These are phyloP conservation scores for Penicillium janthinellum DNA, from an alignment of 2,329 filamentous ascomycete genomes.

Conservation along the genomic window DNA sequence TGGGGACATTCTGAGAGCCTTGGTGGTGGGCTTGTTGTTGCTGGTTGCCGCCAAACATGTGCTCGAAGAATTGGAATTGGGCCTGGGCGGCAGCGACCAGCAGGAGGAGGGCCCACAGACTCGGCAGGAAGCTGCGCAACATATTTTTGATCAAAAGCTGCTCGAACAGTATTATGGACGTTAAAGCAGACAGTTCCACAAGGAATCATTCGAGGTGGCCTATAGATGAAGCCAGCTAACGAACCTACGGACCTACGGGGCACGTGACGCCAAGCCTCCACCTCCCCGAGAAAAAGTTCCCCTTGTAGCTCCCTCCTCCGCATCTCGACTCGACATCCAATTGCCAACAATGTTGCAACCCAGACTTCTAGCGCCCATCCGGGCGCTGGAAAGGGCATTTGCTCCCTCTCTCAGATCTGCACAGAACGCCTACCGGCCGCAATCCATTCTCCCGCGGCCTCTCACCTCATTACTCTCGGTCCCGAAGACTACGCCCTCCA, in stretches of 20 bases:
- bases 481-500: constrained; percentile 29
- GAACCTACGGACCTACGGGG: not conserved
- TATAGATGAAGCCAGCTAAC: constrained; percentile 37
- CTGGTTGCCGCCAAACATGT: constrained; percentile 78
- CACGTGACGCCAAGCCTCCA: constrained; percentile 34
- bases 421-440: constrained; percentile 29
- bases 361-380: constrained; percentile 42
- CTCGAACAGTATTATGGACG: not conserved
- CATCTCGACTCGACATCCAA: constrained; percentile 18
- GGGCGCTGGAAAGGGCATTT: constrained; percentile 42
- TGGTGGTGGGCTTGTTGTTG: constrained; percentile 59
- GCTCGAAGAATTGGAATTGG: constrained; percentile 97
- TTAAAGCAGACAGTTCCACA: not conserved
- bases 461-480: constrained; percentile 30
- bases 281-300: constrained; percentile 32
- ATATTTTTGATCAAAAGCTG: constrained; percentile 19
- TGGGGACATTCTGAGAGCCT: constrained; percentile 73
- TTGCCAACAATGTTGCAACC: constrained; percentile 46
- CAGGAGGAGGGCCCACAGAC: constrained; percentile 55
- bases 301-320: constrained; percentile 24
- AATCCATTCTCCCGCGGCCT: constrained; percentile 33
- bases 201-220: not conserved
- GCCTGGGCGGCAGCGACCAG: constrained; percentile 63
- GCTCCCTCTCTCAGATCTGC: constrained; percentile 33
- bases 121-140: constrained; percentile 29